Percentiles rank a stretch among this genome's conserved stretches.
Conservation (phyloP, 768 basidiomycete genomes). For the Terana coerulea region DNA sequence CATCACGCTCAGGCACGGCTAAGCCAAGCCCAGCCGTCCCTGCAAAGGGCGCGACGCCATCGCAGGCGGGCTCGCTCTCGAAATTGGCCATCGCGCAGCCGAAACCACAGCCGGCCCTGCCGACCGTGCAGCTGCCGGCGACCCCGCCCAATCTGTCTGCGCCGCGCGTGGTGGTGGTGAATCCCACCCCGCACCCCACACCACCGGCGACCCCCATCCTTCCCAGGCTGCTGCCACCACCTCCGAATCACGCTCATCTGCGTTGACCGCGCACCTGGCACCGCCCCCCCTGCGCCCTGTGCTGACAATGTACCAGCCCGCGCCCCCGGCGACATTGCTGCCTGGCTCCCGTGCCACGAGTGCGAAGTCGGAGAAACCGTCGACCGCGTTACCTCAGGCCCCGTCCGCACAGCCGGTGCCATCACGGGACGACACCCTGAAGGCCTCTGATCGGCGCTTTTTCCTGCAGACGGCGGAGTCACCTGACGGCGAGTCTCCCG, state of each 20-base stretch:
- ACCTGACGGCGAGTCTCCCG: slow-evolving; percentile 36
- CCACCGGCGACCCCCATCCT: slow-evolving; percentile 59
- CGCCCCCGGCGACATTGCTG: slow-evolving; percentile 11
- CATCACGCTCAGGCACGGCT: slow-evolving; percentile 5
- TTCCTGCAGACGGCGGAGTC: slow-evolving; percentile 40
- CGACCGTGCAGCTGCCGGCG: slow-evolving; percentile 22
- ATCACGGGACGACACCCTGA: slow-evolving; percentile 27
- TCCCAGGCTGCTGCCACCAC: slow-evolving; percentile 23
- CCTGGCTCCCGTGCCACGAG: slow-evolving; percentile 4
- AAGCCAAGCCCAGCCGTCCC: background rate
- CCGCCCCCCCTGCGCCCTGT: slow-evolving; percentile 24
- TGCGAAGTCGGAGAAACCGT: slow-evolving; percentile 7
- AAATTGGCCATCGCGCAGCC: slow-evolving; percentile 21
- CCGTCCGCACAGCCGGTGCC: slow-evolving; percentile 2
- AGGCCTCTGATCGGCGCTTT: slow-evolving; percentile 38
- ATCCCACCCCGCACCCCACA: slow-evolving; percentile 76
- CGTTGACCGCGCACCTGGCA: slow-evolving; percentile 29
- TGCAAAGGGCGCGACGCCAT: background rate
- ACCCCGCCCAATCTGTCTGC: slow-evolving; percentile 10
- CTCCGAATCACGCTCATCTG: slow-evolving; percentile 20
- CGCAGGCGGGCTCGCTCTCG: background rate
- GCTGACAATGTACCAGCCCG: slow-evolving; percentile 13
- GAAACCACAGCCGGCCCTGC: slow-evolving; percentile 19
- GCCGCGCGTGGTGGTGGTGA: slow-evolving; percentile 64
- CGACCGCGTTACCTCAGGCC: slow-evolving; percentile 6